Base-by-base conservation (phyloP, 1,139 yeast species). In the Suzukiozyma palmioleophila region DNA sequence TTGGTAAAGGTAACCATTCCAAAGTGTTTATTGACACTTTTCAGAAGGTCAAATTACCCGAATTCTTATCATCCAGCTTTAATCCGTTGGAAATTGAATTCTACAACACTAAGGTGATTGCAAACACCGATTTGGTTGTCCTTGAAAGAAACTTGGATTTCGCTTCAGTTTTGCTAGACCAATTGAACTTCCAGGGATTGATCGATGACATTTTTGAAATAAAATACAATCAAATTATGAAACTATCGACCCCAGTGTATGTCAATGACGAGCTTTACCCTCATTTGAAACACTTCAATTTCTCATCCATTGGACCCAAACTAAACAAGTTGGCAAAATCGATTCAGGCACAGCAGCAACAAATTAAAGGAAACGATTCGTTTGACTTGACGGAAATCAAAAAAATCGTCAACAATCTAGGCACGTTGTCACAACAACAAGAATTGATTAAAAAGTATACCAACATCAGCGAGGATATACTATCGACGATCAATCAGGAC, bases 171-270 rank as follows among this genome's bases (percentile, higher is more conserved):
- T 54, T 87, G 11, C 63, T 88, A 44, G 79, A 81, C 27, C 97
- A 92, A 52, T 63, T 89, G 49, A 85, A 88, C 2, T 92, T 90
- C 55, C 73, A 78, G 27, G 98, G 98, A 0, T 66, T 92, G 11
- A 67, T 89, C 16, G 90, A 87, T 55, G 96, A 89, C 53, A 59
- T 81, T 18, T 71, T 80, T 50, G 66, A 75, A 2, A 60, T 80
- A 24, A 75, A 77, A 38, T 64, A 71, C 33, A 66, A 77, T 8
- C 62, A 66, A 22, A 49, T 73, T 8, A 63, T 69, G 3, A 49
- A 57, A 8, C 49, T 59, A 8, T 32, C 40, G 8, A 35, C 42
- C 16, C 38, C 42, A 5, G 38, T 44, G 10, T 50, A 49, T 27
- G 35, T 44, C 16, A 46, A 53, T 44, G 62, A 72, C 55, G 56